Percentiles rank a stretch among this genome's conserved stretches.
Evolutionary conservation across 2,329 filamentous ascomycete genomes (phyloP).

Genomic region (Didymella lethalis): DNA sequence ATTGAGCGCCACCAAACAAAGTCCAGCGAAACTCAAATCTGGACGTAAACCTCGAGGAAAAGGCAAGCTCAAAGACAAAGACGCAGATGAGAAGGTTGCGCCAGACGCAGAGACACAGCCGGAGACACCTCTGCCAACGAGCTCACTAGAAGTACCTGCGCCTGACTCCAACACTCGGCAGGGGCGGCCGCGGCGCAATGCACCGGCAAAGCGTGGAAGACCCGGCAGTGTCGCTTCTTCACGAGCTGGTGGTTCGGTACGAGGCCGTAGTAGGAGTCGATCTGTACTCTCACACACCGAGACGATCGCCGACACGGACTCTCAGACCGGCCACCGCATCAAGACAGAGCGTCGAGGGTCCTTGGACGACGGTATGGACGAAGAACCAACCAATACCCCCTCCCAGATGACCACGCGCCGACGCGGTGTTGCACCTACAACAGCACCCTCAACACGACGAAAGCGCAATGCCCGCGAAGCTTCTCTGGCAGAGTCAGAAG

Average conservation of each 20-base stretch:
- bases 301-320: conserved; percentile 52
- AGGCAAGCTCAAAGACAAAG: conserved; percentile 39
- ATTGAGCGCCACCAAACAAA: conserved; percentile 27
- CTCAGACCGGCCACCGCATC: conserved; percentile 50
- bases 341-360: conserved; percentile 58
- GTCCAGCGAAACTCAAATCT: conserved; percentile 33
- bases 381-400: conserved; percentile 42
- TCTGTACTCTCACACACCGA: conserved; percentile 58
- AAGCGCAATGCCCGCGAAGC: conserved; percentile 51
- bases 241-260: conserved; percentile 54
- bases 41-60: conserved; percentile 37
- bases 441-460: conserved; percentile 50
- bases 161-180: conserved; percentile 40
- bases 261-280: conserved; percentile 58
- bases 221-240: conserved; percentile 58
- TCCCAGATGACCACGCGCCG: conserved; percentile 44
- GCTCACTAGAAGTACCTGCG: conserved; percentile 31
- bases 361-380: conserved; percentile 53
- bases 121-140: conserved; percentile 25
- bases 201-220: conserved; percentile 38
- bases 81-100: conserved; percentile 22
- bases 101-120: conserved; percentile 25
- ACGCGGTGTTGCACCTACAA: conserved; percentile 32
- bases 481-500: conserved; percentile 44
- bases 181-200: conserved; percentile 44